Percentiles rank a stretch among this genome's conserved stretches.
Conservation (phyloP, 1,284 basidiomycete species). For the Ganoderma multipileum region DNA sequence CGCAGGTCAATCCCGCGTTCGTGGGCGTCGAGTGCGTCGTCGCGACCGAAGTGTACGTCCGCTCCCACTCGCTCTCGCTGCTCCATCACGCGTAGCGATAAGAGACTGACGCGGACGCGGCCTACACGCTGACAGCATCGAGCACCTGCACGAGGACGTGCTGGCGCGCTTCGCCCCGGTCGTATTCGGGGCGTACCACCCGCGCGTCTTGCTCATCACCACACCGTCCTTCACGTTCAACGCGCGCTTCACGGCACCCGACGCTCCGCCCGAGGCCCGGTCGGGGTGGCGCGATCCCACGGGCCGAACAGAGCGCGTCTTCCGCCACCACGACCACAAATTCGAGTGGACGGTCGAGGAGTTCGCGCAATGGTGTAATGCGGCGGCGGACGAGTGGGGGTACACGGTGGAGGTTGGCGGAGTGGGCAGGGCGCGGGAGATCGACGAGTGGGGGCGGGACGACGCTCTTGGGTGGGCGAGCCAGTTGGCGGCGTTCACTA, state of each 20-base stretch:
- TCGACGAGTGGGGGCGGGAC: conserved; percentile 76
- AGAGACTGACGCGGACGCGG: conserved; percentile 3
- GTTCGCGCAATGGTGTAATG: conserved; percentile 76
- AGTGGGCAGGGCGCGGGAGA: conserved; percentile 62
- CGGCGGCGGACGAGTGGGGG: conserved; percentile 74
- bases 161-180: conserved; percentile 83
- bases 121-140: conserved; percentile 63
- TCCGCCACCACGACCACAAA: conserved; percentile 89
- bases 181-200: conserved; percentile 85
- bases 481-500: conserved; percentile 75
- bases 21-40: conserved; percentile 84
- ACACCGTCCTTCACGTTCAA: conserved; percentile 95
- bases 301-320: conserved; percentile 73
- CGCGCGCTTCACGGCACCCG: conserved; percentile 77
- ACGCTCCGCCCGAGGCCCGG: conserved; percentile 50
- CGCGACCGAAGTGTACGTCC: conserved; percentile 79
- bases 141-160: conserved; percentile 79
- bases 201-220: conserved; percentile 82
- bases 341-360: conserved; percentile 92
- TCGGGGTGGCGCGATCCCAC: conserved; percentile 79
- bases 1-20: conserved; percentile 78
- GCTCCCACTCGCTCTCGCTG: background rate
- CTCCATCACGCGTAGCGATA: background rate
- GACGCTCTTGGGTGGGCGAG: conserved; percentile 70
- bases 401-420: conserved; percentile 66